A percentile compares a stretch with the other conserved stretches of the same genome.
Evolutionary conservation across 2,329 filamentous ascomycete genomes (phyloP).

Genomic region (Lasiodiplodia theobromae): DNA sequence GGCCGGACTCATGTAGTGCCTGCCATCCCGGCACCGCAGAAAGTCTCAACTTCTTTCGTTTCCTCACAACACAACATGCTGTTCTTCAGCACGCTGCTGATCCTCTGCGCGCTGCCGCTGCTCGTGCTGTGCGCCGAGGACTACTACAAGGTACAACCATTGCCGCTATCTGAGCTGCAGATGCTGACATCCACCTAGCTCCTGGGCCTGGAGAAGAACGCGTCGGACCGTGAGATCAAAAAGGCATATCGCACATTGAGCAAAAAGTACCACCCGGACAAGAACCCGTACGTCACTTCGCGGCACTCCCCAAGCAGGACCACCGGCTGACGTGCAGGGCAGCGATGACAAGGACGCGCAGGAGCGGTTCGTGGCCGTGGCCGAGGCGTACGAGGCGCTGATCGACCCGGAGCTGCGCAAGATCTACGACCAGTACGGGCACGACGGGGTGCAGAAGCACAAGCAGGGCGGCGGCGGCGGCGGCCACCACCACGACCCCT

Average conservation of each 20-base stretch:
- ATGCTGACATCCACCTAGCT: constrained; percentile 61
- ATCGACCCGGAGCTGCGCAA: constrained; percentile 79
- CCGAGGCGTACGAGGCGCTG: constrained; percentile 94
- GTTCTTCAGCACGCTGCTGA: constrained; percentile 36
- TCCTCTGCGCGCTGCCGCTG: constrained; percentile 52
- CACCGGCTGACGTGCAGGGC: constrained; percentile 17
- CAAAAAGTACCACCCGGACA: constrained; percentile 97
- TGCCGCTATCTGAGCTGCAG: constrained; percentile 15
- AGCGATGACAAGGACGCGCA: constrained; percentile 81
- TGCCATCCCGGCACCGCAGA: not conserved
- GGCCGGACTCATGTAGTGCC: constrained; percentile 22
- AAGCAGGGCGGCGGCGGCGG: constrained; percentile 71
- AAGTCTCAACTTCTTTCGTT: not conserved
- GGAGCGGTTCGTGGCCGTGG: constrained; percentile 90
- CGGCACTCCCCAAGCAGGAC: not conserved
- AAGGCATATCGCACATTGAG: constrained; percentile 88
- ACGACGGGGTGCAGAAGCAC: constrained; percentile 87
- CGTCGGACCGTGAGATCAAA: constrained; percentile 88
- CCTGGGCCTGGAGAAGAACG: constrained; percentile 79
- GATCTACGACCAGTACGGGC: constrained; percentile 93
- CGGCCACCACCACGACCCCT: constrained; percentile 76
- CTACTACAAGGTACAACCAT: constrained; percentile 73
- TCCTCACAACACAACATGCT: constrained; percentile 18
- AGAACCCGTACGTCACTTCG: constrained; percentile 78
- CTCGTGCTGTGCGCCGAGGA: constrained; percentile 65